Evolutionary conservation across 306 rosid species (phyloP), one percentile per base, ranked within the genome.

Genomic region (Canavalia ensiformis): DNA sequence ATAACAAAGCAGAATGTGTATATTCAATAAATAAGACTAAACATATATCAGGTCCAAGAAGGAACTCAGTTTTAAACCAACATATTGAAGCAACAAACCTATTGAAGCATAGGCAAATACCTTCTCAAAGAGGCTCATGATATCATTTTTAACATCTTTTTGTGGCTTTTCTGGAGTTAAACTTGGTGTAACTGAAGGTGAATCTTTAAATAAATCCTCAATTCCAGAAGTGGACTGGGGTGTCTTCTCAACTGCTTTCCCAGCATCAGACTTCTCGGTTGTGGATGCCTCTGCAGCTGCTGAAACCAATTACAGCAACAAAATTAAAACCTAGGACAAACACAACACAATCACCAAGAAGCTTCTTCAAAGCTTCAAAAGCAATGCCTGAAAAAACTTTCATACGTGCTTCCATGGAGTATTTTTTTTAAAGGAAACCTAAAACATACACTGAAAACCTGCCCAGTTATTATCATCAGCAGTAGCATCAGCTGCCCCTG

Each of bases 101-200:
- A 65, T 76, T 46, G 35, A 80, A 72, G 67, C 11, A 33, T 46
- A n/a, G 4, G 51, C 33, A 84, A 74, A n/a, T 72, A 95, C 99
- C 97, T 90, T 95, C 84, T 95, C 99, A 80, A 95, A 95, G 75
- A 95, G 97, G 89, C 96, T 93, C 99, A 95, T 91, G 74, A 95
- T 95, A 78, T 93, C 99, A 84, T 84, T 89, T 92, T 93, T 95
- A 13, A 89, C 74, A 51, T 95, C 98, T 88, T 95, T 91, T 74
- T 78, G 86, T 28, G 94, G 94, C 76, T 88, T 92, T 78, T 82
- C 91, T 45, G 92, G 78, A 76, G 83, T 87, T 63, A 56, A 29
- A 42, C 50, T 70, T 67, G 89, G 90, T 44, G 86, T 67, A 70
- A 89, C 37, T 47, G 90, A 82, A 71, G 93, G 90, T 41, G 90